Base-by-base conservation (phyloP, 2,329 filamentous ascomycete species). In the Penicillium sp. region DNA sequence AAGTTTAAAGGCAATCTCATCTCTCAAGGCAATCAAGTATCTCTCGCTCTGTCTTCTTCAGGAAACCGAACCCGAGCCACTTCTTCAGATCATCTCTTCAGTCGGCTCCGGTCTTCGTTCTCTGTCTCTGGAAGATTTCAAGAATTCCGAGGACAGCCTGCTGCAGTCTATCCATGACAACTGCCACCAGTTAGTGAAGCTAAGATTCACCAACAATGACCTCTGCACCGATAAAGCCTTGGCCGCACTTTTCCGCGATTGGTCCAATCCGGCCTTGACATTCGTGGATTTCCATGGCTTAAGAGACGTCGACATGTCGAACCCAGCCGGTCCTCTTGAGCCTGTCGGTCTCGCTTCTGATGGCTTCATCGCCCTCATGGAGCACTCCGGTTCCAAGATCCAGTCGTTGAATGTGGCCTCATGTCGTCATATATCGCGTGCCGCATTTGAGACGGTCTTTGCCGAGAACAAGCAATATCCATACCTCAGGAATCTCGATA, bases 331-430 rank as follows among this genome's bases (percentile, higher is more conserved):
- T 4, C 80, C 83, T 0, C 75, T 85, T 49, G 79, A 81, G 20
- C 71, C 82, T 7, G 75, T 93, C 37, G 93, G 92, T 1, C 79
- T 97, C 26, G 90, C 87, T 46, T 87, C 85, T 0, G 73, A 81
- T 5, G 91, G 89, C 0, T 93, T 97, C 74, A 77, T 81, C 58
- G 89, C 90, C 0, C 74, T 97, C 36, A 96, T 97, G 90, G 75
- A 77, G 0, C 93, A 97, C 67, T 96, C 91, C 0, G 89, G 90
- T 3, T 67, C 74, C 1, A 78, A 74, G 9, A 72, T 97, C 2
- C 79, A 80, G 52, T 76, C 81, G 33, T 77, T 97, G 27, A 89
- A 95, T 65, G 78, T 97, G n/a, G 84, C 90, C 12, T 89, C 88
- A 0, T 96, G 91, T 66, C 87, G 93, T 3, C 88, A 96, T 68